Evolutionary conservation across 495 filamentous ascomycete genomes (phyloP), one percentile per base, ranked within the genome.

Genomic region (Aspergillus cristatus): DNA sequence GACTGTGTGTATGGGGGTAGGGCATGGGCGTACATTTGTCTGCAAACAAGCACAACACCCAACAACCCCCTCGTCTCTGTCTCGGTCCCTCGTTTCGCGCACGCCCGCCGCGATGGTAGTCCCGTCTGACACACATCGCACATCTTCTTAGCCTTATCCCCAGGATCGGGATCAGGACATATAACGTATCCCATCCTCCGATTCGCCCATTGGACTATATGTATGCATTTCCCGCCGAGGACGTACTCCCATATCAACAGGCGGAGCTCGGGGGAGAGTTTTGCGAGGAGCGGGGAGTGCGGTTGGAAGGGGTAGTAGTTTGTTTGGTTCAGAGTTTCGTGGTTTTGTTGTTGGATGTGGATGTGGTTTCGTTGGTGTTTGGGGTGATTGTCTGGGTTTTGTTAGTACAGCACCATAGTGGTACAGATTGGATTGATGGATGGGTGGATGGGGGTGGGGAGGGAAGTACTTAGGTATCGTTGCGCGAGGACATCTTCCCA

Each of bases 401-500:
- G n/a, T n/a, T n/a, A n/a, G n/a, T n/a, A n/a, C n/a, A n/a, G n/a
- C n/a, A n/a, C n/a, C n/a, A n/a, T n/a, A n/a, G n/a, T n/a, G n/a
- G n/a, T n/a, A n/a, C n/a, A n/a, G n/a, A n/a, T n/a, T n/a, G n/a
- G n/a, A n/a, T n/a, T n/a, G n/a, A n/a, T n/a, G n/a, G n/a, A n/a
- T n/a, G n/a, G n/a, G n/a, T n/a, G n/a, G n/a, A 34, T 34, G 15
- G 10, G 10, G 7, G 18, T 8, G 18, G 15, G 6, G 17, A 12
- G 11, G 15, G 3, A 30, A 60, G 51, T 15, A 70, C 65, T 68
- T 41, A 65, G 60, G 45, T 67, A 68, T 41, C 62, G 58, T 31
- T 70, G 63, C 14, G 58, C 55, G 28, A 70, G 45, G 6, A 70
- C 63, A 53, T 70, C 65, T 44, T 70, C 63, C 63, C 65, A 68